Evolutionary conservation across 176 grass and related monocot genomes (phyloP).

Genomic region (Puccinellia tenuiflora): DNA sequence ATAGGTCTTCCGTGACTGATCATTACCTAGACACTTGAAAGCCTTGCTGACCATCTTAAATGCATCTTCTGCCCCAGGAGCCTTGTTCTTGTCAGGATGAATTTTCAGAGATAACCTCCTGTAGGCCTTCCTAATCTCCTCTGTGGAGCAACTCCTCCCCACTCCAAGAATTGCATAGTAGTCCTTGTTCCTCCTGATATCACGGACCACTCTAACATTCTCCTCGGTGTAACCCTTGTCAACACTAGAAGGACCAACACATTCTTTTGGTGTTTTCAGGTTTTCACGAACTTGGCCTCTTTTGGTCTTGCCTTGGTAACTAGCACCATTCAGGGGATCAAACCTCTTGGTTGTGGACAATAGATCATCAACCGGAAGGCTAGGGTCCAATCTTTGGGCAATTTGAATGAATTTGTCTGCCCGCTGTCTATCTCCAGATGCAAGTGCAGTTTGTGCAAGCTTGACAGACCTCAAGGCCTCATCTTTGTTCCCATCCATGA

Average conservation of each 20-base stretch:
- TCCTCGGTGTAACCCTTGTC: conserved; percentile 56
- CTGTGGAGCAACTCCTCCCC: conserved; percentile 53
- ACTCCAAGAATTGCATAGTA: conserved; percentile 90
- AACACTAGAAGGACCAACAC: conserved; percentile 26
- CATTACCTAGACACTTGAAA: conserved; percentile 85
- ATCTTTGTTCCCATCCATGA: conserved; percentile 93
- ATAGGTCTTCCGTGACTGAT: conserved; percentile 67
- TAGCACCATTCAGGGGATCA: conserved; percentile 26
- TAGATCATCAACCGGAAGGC: conserved; percentile 44
- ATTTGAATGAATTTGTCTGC: conserved; percentile 69
- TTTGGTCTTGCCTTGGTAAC: background rate
- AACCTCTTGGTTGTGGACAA: conserved; percentile 35
- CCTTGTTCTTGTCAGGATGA: conserved; percentile 96
- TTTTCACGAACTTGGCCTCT: conserved; percentile 13
- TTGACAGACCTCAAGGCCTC: conserved; percentile 75
- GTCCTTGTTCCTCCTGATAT: conserved; percentile 78
- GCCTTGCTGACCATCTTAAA: conserved; percentile 84
- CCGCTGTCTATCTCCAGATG: conserved; percentile 56
- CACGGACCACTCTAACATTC: conserved; percentile 48
- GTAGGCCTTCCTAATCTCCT: conserved; percentile 86
- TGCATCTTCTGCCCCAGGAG: conserved; percentile 84
- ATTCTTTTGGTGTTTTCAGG: conserved; percentile 16
- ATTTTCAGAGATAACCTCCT: conserved; percentile 81
- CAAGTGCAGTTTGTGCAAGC: conserved; percentile 61
- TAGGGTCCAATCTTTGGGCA: conserved; percentile 67